phyloP scores from a whole-genome alignment of 2,329 filamentous ascomycete species.

The Dactylonectria estremocensis region DNA sequence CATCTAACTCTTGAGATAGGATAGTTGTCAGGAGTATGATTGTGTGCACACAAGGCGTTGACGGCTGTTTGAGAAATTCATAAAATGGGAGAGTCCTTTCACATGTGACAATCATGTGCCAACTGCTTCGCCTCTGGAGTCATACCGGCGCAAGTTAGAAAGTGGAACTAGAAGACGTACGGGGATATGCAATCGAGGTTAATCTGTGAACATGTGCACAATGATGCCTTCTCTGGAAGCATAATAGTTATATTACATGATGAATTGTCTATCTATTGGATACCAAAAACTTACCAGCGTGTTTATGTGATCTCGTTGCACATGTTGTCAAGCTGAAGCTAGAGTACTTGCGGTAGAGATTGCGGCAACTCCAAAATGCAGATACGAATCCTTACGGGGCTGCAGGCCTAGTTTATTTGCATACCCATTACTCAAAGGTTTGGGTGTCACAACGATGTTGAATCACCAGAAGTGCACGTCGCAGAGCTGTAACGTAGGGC shows the following conservation, averaged over 20 bases:
- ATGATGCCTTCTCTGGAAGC: neutral
- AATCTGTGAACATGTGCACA: neutral
- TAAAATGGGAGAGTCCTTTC: neutral
- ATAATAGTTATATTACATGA: neutral
- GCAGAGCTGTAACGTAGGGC: neutral
- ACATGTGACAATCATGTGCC: constrained; percentile 17
- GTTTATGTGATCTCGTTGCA: neutral
- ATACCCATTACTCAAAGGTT: neutral
- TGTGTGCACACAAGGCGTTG: constrained; percentile 16
- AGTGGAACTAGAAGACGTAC: neutral
- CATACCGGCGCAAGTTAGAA: constrained; percentile 1
- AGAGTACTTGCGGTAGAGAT: neutral
- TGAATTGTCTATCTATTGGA: neutral
- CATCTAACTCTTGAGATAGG: constrained; percentile 13
- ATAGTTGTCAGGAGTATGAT: constrained; percentile 36
- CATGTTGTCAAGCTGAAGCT: too few species aligned
- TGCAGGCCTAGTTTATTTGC: neutral
- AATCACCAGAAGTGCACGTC: neutral
- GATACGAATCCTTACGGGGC: neutral
- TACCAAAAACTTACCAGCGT: neutral
- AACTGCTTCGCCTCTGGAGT: constrained; percentile 15
- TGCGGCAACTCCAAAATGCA: neutral
- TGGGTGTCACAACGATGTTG: neutral
- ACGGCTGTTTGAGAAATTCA: neutral
- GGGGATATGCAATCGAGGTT: neutral